phyloP scores from a whole-genome alignment of 2,329 filamentous ascomycete genomes.

The Thielaviopsis ethacetica region DNA sequence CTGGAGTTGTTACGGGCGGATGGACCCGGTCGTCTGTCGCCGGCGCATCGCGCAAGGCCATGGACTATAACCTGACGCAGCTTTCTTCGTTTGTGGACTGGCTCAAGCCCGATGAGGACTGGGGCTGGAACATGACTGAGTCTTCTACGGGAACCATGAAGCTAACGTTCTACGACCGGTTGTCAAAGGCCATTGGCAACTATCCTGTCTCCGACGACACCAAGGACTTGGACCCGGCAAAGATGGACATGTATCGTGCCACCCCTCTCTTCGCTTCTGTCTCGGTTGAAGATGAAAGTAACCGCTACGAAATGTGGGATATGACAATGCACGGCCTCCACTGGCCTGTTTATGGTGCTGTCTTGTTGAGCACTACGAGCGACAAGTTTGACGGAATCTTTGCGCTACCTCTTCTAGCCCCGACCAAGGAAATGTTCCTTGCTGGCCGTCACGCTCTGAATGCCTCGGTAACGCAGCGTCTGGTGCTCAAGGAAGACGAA shows the following conservation, averaged over 20 bases:
- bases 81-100: conserved; percentile 53
- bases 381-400: conserved; percentile 92
- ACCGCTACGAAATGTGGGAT: conserved; percentile 48
- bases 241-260: conserved; percentile 3
- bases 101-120: conserved; percentile 39
- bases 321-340: conserved; percentile 72
- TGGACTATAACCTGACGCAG: conserved; percentile 45
- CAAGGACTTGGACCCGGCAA: conserved; percentile 17
- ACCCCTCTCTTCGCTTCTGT: conserved; percentile 8
- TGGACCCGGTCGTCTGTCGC: conserved; percentile 42
- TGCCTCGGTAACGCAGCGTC: conserved; percentile 48
- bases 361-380: conserved; percentile 76
- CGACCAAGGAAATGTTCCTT: conserved; percentile 38
- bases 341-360: conserved; percentile 62
- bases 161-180: conserved; percentile 14
- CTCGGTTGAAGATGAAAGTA: conserved; percentile 10
- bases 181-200: not conserved
- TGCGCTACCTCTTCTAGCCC: conserved; percentile 66
- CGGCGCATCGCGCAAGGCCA: conserved; percentile 30
- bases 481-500: conserved; percentile 43
- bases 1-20: conserved; percentile 58
- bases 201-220: conserved; percentile 5
- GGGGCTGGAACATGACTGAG: conserved; percentile 70
- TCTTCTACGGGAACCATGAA: conserved; percentile 43
- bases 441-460: conserved; percentile 52